Percentiles rank a stretch among this genome's conserved stretches.
Conservation (phyloP, 2,329 filamentous ascomycete species). For the Colletotrichum acutatum region DNA sequence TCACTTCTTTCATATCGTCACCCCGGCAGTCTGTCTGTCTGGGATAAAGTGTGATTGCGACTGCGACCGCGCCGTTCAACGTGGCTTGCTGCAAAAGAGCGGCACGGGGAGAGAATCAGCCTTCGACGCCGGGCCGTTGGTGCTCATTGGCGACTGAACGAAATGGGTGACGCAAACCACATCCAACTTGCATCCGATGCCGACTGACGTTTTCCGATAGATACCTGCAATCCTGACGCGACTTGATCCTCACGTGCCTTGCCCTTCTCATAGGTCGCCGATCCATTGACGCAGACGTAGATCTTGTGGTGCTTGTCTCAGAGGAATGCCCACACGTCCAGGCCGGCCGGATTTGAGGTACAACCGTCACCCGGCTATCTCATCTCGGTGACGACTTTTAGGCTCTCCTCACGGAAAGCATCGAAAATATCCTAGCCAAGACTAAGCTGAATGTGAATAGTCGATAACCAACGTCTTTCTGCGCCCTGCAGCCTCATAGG, state of each 20-base stretch:
- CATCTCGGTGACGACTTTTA: neutral
- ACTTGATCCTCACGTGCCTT: neutral
- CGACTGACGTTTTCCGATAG: too few species aligned
- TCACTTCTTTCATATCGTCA: neutral
- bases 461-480: neutral
- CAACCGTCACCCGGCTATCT: neutral
- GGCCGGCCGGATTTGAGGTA: neutral
- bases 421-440: neutral
- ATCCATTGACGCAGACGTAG: neutral
- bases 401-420: neutral
- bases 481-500: neutral
- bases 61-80: neutral
- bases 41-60: neutral
- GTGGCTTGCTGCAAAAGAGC: neutral
- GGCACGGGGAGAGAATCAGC: neutral
- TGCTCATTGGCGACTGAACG: conserved; percentile 8
- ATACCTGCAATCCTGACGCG: too few species aligned
- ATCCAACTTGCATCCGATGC: neutral
- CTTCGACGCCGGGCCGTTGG: neutral
- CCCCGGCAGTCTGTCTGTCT: too few species aligned
- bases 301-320: neutral
- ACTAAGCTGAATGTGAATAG: neutral
- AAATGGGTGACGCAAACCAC: neutral
- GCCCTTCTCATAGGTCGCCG: neutral
- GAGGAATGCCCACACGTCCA: neutral